Evolutionary conservation across 345 rosid species (phyloP).

Genomic region (Camelina neglecta): DNA sequence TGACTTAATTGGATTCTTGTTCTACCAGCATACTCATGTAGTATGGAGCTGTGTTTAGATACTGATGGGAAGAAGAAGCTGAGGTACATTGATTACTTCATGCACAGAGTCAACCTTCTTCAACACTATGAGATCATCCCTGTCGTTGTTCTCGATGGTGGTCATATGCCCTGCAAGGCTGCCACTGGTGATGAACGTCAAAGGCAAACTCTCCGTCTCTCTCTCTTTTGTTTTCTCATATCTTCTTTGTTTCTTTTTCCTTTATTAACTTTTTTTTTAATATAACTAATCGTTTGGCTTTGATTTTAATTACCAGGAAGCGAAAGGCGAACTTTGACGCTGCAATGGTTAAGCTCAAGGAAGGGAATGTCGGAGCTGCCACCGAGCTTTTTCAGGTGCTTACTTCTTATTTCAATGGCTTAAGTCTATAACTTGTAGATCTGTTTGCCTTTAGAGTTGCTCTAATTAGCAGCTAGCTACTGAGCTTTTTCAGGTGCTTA

Average conservation of each 20-base stretch:
- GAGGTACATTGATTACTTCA: constrained; percentile 71
- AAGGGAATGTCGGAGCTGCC: constrained; percentile 75
- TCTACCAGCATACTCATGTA: constrained; percentile 85
- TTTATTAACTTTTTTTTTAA: not conserved
- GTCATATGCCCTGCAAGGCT: constrained; percentile 74
- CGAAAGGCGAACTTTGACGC: constrained; percentile 62
- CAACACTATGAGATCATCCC: constrained; percentile 68
- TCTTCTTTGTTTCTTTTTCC: not conserved
- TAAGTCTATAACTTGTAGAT: not conserved
- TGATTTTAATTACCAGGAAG: constrained; percentile 49
- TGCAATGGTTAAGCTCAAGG: constrained; percentile 75
- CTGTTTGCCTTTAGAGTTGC: not conserved
- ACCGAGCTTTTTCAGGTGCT: constrained; percentile 80
- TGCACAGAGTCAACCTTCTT: constrained; percentile 81
- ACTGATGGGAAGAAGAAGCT: constrained; percentile 61
- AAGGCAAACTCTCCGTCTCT: constrained; percentile 44
- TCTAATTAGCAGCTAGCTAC: constrained; percentile 51
- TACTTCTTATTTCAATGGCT: not conserved
- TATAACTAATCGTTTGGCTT: not conserved
- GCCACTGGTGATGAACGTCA: constrained; percentile 71
- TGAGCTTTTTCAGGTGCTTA: constrained; percentile 65
- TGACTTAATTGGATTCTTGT: constrained; percentile 10
- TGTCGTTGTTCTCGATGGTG: constrained; percentile 89
- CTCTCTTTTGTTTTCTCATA: not conserved
- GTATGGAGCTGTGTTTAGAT: constrained; percentile 92